Evolutionary conservation across 495 filamentous ascomycete genomes (phyloP), one percentile per base, ranked within the genome.

Genomic region (Aspergillus cavernicola): DNA sequence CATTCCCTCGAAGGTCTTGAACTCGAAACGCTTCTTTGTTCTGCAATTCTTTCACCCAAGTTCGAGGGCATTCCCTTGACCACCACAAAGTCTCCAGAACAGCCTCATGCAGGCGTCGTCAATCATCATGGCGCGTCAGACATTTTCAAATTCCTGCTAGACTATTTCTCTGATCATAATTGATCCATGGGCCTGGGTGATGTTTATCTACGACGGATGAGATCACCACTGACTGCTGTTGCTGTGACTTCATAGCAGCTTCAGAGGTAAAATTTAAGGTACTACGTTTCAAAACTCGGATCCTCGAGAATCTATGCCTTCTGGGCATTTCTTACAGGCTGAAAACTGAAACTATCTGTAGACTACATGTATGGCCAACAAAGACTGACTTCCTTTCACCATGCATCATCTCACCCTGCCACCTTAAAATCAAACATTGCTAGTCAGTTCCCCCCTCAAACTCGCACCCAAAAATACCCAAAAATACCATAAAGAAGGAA

Each of bases 141-240:
- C 26, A 15, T 9, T 15, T 19, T 15, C n/a, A 2, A n/a, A 44
- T 23, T 28, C 24, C n/a, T n/a, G n/a, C n/a, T 28, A 28, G 24
- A 28, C 4, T 28, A 28, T 4, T 28, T 28, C 24, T 16, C 19
- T n/a, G 37, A 40, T 40, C 18, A 9, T 9, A 4, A 28, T 28
- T 28, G 40, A 43, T 43, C 40, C 40, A 43, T n/a, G 40, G 23
- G n/a, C 23, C 18, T 23, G 3, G 26, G 9, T 9, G 5, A 29
- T 33, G 31, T 33, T 33, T 33, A 40, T 23, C 38, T 11, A 43
- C 40, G 5, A 29, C 9, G 8, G 32, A 50, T 52, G 50, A 52
- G 50, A 52, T 52, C 50, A 52, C 50, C 50, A 52, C 50, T 52
- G 39, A 24, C 13, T n/a, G 2, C 4, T 11, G 5, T 43, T 18